Percentiles rank a stretch among this genome's conserved stretches.
Conservation (phyloP, 768 basidiomycete genomes). For the Austroboletus festivus region DNA sequence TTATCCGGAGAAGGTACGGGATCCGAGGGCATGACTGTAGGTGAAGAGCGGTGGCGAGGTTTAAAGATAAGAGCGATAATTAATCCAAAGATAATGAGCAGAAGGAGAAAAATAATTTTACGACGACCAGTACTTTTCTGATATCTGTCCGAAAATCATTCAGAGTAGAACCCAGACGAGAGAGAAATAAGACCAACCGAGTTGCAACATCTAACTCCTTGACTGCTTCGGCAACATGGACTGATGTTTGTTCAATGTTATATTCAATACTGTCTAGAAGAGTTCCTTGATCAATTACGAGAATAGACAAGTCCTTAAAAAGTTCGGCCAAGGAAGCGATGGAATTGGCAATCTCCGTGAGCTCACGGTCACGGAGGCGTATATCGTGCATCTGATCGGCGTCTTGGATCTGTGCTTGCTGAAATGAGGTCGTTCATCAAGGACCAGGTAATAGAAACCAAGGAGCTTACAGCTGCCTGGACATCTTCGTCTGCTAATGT, state of each 20-base stretch:
- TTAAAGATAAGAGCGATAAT: slow-evolving; percentile 91
- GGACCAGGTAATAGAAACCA: slow-evolving; percentile 12
- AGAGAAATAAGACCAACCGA: slow-evolving; percentile 45
- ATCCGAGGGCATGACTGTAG: slow-evolving; percentile 30
- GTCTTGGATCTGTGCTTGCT: slow-evolving; percentile 37
- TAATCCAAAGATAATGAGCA: slow-evolving; percentile 86
- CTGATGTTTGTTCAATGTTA: slow-evolving; percentile 91
- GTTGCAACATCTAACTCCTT: slow-evolving; percentile 82
- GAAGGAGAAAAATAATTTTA: slow-evolving; percentile 87
- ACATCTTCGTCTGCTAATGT: slow-evolving; percentile 90
- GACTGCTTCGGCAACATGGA: slow-evolving; percentile 78
- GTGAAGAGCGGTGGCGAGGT: slow-evolving; percentile 56
- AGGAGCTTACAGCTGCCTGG: slow-evolving; percentile 68
- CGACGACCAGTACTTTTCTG: slow-evolving; percentile 92
- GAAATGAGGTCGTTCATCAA: slow-evolving; percentile 11
- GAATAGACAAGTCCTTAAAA: slow-evolving; percentile 89
- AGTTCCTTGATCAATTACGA: slow-evolving; percentile 98
- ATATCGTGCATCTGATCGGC: slow-evolving; percentile 40
- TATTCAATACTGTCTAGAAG: slow-evolving; percentile 95
- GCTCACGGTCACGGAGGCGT: slow-evolving; percentile 58
- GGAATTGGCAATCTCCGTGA: slow-evolving; percentile 87
- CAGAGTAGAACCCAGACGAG: not conserved
- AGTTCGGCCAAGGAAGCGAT: slow-evolving; percentile 91
- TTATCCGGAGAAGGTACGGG: slow-evolving; percentile 23
- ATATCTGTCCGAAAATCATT: slow-evolving; percentile 54